Conservation (phyloP, 345 rosid genomes). For the Boechera stricta region DNA sequence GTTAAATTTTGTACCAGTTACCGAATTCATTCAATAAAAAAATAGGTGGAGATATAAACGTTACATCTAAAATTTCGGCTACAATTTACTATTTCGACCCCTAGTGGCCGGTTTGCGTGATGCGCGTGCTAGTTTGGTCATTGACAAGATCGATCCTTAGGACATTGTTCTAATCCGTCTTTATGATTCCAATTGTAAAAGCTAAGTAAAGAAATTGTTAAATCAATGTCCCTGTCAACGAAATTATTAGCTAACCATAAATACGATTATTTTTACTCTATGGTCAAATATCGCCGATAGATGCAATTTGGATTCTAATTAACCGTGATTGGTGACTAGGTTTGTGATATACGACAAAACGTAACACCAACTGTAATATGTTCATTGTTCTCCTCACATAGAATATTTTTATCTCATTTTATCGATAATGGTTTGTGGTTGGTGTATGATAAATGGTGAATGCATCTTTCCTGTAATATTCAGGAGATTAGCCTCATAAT, state of each 20-base stretch:
- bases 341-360: constrained; percentile 48
- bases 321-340: constrained; percentile 47
- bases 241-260: constrained; percentile 18
- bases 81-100: background rate
- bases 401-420: background rate
- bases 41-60: too few relatives aligned
- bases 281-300: constrained; percentile 28
- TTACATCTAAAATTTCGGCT: constrained; percentile 19
- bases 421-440: background rate
- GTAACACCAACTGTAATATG: constrained; percentile 29
- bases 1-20: too few relatives aligned
- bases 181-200: constrained; percentile 32
- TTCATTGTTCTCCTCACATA: background rate
- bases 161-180: constrained; percentile 43
- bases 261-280: background rate
- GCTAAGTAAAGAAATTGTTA: constrained; percentile 14
- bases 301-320: constrained; percentile 42
- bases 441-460: background rate
- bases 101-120: constrained; percentile 34
- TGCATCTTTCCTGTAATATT: background rate
- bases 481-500: background rate
- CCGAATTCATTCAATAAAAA: too few relatives aligned
- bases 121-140: constrained; percentile 57
- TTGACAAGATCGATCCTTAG: constrained; percentile 52
- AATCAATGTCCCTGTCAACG: constrained; percentile 34